Evolutionary conservation across 371 early-diverging fungal genomes (phyloP).

Genomic region (Syncephalastrum racemosum): DNA sequence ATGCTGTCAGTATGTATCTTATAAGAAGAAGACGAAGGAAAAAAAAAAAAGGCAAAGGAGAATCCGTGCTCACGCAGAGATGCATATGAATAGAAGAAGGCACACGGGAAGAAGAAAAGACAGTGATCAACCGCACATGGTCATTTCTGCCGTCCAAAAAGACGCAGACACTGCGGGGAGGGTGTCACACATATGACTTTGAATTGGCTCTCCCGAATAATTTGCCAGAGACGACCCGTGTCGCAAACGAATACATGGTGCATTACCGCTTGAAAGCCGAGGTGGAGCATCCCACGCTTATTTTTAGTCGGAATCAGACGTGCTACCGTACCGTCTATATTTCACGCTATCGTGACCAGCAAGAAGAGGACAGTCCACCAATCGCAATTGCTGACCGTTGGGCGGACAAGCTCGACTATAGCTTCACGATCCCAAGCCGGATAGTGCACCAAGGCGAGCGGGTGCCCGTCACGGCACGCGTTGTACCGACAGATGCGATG

Average conservation of each 20-base stretch:
- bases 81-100: conserved; percentile 17
- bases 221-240: conserved; percentile 38
- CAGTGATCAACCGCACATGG: conserved; percentile 30
- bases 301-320: conserved; percentile 24
- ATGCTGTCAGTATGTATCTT: conserved; percentile 15
- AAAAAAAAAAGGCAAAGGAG: conserved; percentile 9
- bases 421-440: conserved; percentile 36
- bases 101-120: conserved; percentile 27
- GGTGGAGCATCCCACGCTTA: conserved; percentile 26
- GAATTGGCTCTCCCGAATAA: conserved; percentile 38
- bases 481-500: conserved; percentile 23
- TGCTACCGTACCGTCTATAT: conserved; percentile 19
- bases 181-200: conserved; percentile 36
- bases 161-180: conserved; percentile 20
- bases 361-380: conserved; percentile 28
- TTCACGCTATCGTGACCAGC: conserved; percentile 20
- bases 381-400: conserved; percentile 33
- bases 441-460: conserved; percentile 31
- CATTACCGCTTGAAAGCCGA: conserved; percentile 36
- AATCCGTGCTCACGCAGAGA: no score
- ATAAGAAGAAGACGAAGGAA: no score
- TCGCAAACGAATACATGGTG: conserved; percentile 31
- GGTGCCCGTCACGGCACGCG: conserved; percentile 31
- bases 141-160: conserved; percentile 28
- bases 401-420: conserved; percentile 37